These are phyloP conservation scores for Testicularia cyperi DNA, from an alignment of 1,284 basidiomycete genomes.

Conservation along the genomic window DNA sequence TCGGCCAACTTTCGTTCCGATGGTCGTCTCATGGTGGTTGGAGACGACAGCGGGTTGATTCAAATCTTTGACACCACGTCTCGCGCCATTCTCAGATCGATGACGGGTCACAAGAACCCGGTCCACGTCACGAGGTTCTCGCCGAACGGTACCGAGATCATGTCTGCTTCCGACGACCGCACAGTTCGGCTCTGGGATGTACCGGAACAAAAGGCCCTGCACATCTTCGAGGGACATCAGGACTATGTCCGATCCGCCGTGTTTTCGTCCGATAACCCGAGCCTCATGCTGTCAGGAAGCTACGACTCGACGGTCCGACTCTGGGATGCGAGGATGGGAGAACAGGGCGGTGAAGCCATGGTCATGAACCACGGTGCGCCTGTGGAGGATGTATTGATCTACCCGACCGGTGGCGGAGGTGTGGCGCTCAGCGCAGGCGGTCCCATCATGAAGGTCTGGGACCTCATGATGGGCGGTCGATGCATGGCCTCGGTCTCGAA, in stretches of 20 bases:
- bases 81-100: constrained; percentile 85
- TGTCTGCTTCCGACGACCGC: constrained; percentile 94
- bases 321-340: constrained; percentile 73
- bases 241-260: constrained; percentile 95
- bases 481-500: constrained; percentile 65
- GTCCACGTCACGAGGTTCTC: constrained; percentile 95
- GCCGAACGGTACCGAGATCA: constrained; percentile 74
- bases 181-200: constrained; percentile 94
- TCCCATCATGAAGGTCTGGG: constrained; percentile 92
- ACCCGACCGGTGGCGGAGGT: constrained; percentile 75
- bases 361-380: constrained; percentile 65
- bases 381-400: constrained; percentile 91
- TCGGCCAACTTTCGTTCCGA: constrained; percentile 69
- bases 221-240: constrained; percentile 79
- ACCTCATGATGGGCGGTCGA: constrained; percentile 85
- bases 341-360: constrained; percentile 50
- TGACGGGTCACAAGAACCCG: constrained; percentile 85
- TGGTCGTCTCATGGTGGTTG: constrained; percentile 91
- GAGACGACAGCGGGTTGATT: constrained; percentile 88
- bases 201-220: constrained; percentile 78
- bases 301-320: constrained; percentile 90
- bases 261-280: constrained; percentile 78
- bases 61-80: constrained; percentile 96
- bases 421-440: constrained; percentile 84
- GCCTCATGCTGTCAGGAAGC: constrained; percentile 84